phyloP scores from a whole-genome alignment of 2,329 filamentous ascomycete species.

The Alternaria triticina region DNA sequence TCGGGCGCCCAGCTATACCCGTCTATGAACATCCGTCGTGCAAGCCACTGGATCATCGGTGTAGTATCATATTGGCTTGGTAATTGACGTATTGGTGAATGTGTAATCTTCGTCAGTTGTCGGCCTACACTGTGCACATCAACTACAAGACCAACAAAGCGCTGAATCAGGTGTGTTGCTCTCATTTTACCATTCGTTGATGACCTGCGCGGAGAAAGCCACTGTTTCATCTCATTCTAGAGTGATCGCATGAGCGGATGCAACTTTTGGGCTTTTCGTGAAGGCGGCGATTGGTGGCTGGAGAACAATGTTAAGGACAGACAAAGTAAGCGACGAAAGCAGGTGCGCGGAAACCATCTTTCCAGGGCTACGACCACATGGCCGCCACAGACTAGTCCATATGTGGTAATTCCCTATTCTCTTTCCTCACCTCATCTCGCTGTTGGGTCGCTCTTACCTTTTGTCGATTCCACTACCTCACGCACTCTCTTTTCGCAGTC shows the following conservation, averaged over 20 bases:
- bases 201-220: neutral
- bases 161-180: neutral
- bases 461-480: conserved; percentile 3
- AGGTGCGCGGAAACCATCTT: conserved; percentile 3
- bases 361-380: neutral
- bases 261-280: neutral
- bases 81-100: neutral
- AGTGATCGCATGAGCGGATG: neutral
- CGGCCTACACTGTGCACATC: neutral
- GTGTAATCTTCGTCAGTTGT: neutral
- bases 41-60: neutral
- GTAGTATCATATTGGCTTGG: neutral
- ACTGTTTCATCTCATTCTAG: neutral
- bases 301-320: conserved; percentile 46
- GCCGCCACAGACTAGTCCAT: conserved; percentile 20
- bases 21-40: neutral
- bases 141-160: neutral
- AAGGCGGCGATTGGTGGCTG: conserved; percentile 2
- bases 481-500: neutral
- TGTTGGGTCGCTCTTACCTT: conserved; percentile 3
- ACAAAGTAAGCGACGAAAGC: conserved; percentile 30
- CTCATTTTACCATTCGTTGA: neutral
- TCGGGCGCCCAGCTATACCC: neutral
- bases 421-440: conserved; percentile 14
- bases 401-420: conserved; percentile 20